A percentile compares a stretch with the other conserved stretches of the same genome.
phyloP scores from a whole-genome alignment of 2,329 filamentous ascomycete genomes.

The Claviceps sp. region DNA sequence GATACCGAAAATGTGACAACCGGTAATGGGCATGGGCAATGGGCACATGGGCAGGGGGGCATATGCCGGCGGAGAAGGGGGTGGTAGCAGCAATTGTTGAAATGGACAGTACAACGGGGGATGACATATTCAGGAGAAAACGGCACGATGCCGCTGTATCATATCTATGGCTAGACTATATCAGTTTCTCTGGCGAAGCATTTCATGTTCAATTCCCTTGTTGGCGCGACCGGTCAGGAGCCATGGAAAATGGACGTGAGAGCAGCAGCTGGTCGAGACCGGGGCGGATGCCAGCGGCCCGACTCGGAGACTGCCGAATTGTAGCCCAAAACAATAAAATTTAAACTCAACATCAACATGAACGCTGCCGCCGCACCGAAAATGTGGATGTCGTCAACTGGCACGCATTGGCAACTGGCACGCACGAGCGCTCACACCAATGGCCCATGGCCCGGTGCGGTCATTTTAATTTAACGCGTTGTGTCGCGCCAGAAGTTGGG shows the following conservation, averaged over 20 bases:
- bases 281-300: neutral
- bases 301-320: neutral
- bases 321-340: neutral
- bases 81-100: neutral
- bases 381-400: too few species aligned
- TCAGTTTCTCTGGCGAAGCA: constrained; percentile 11
- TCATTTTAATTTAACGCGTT: neutral
- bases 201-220: neutral
- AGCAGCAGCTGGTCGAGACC: neutral
- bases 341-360: neutral
- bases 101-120: neutral
- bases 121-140: neutral
- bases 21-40: neutral
- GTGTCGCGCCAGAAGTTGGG: neutral
- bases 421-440: neutral
- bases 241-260: neutral
- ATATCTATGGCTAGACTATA: constrained; percentile 20
- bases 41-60: neutral
- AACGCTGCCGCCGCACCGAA: neutral
- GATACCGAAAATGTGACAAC: neutral
- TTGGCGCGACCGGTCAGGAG: neutral
- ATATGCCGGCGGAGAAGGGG: neutral
- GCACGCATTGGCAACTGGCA: neutral
- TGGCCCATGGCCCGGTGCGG: neutral
- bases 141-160: constrained; percentile 17